Evolutionary conservation across 192 early-diverging fungal genomes (phyloP).

Genomic region (Ambispora gerdemannii): DNA sequence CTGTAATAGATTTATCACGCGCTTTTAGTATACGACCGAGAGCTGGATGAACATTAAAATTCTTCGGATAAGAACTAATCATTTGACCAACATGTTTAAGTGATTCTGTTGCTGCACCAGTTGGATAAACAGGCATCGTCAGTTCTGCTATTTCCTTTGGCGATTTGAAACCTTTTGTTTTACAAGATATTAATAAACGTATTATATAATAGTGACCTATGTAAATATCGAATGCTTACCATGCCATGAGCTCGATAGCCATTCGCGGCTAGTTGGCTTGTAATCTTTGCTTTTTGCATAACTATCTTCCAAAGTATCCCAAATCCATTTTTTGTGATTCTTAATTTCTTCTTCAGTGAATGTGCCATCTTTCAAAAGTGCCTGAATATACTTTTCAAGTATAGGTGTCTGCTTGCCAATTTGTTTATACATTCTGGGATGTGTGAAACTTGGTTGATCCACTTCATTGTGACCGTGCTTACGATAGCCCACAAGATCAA

Average conservation of each 20-base stretch:
- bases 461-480: slow-evolving; percentile 99
- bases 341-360: slow-evolving; percentile 81
- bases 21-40: slow-evolving; percentile 79
- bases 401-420: slow-evolving; percentile 84
- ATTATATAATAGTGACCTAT: neutral
- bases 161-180: slow-evolving; percentile 62
- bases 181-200: slow-evolving; percentile 18
- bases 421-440: slow-evolving; percentile 94
- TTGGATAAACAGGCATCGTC: slow-evolving; percentile 66
- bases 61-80: slow-evolving; percentile 74
- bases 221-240: slow-evolving; percentile 46
- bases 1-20: slow-evolving; percentile 76
- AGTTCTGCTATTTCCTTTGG: slow-evolving; percentile 69
- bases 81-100: slow-evolving; percentile 80
- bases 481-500: slow-evolving; percentile 97
- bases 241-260: slow-evolving; percentile 93
- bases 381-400: slow-evolving; percentile 78
- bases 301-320: slow-evolving; percentile 90
- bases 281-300: slow-evolving; percentile 87
- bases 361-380: slow-evolving; percentile 80
- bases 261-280: slow-evolving; percentile 85
- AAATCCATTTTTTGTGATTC: slow-evolving; percentile 86
- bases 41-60: slow-evolving; percentile 85
- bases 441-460: slow-evolving; percentile 98
- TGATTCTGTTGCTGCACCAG: slow-evolving; percentile 67